These are phyloP conservation scores for Rhododendron ferrugineum DNA, from an alignment of 148 eudicot species.

Conservation along the genomic window DNA sequence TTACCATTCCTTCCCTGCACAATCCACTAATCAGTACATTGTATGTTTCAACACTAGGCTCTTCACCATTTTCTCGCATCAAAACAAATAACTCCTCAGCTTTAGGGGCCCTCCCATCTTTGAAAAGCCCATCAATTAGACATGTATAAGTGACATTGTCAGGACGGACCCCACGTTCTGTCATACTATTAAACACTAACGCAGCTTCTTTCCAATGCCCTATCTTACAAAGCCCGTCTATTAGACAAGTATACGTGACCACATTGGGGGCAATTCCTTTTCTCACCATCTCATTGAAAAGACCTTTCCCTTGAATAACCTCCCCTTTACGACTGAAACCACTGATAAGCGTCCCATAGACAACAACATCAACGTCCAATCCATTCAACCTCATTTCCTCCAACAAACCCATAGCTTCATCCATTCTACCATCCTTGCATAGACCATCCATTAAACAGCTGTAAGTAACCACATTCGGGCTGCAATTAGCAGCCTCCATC, in stretches of 20 bases:
- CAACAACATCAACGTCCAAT: conserved; percentile 34
- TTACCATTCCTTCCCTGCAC: conserved; percentile 42
- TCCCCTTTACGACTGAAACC: conserved; percentile 48
- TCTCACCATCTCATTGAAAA: conserved; percentile 44
- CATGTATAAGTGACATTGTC: conserved; percentile 42
- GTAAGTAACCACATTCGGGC: conserved; percentile 28
- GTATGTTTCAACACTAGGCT: conserved; percentile 35
- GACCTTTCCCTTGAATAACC: conserved; percentile 34
- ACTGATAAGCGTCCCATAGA: conserved; percentile 44
- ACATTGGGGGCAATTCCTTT: conserved; percentile 49
- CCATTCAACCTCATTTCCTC: conserved; percentile 40
- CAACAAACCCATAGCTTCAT: conserved; percentile 40
- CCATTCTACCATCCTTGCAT: conserved; percentile 40
- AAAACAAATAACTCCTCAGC: conserved; percentile 50
- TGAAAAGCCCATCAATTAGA: conserved; percentile 52
- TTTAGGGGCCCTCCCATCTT: conserved; percentile 33
- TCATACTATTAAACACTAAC: conserved; percentile 38
- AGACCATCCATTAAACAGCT: conserved; percentile 38
- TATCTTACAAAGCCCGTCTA: conserved; percentile 34
- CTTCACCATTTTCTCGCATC: conserved; percentile 55
- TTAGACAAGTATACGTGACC: conserved; percentile 36
- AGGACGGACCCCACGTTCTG: conserved; percentile 40
- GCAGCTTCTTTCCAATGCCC: conserved; percentile 55
- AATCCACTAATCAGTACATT: conserved; percentile 49
- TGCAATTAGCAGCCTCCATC: conserved; percentile 37